Evolutionary conservation across 2,329 filamentous ascomycete genomes (phyloP).

Genomic region (Botryotinia calthae): DNA sequence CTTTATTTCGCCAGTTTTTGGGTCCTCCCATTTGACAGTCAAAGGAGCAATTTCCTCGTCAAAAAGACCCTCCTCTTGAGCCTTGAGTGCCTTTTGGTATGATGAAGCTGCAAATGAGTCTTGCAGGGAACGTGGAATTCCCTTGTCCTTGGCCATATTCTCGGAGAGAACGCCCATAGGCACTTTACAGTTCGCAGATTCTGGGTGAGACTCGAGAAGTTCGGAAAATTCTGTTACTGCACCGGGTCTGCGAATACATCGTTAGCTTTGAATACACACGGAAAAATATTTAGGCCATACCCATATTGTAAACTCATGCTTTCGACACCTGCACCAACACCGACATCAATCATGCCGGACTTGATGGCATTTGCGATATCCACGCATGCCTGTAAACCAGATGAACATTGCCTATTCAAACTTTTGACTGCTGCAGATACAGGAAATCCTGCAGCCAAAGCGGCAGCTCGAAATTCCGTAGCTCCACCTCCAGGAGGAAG

Average conservation of each 20-base stretch:
- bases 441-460: slow-evolving; percentile 87
- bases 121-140: slow-evolving; percentile 69
- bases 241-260: slow-evolving; percentile 53
- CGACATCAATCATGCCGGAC: slow-evolving; percentile 89
- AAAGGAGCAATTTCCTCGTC: slow-evolving; percentile 87
- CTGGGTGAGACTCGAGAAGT: slow-evolving; percentile 73
- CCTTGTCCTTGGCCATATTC: slow-evolving; percentile 85
- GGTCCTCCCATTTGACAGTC: slow-evolving; percentile 83
- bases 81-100: slow-evolving; percentile 84
- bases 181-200: slow-evolving; percentile 94
- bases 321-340: slow-evolving; percentile 92
- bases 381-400: slow-evolving; percentile 85
- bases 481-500: slow-evolving; percentile 91
- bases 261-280: slow-evolving; percentile 11
- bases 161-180: slow-evolving; percentile 94
- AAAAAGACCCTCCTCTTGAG: slow-evolving; percentile 87
- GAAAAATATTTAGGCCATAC: slow-evolving; percentile 45
- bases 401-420: slow-evolving; percentile 92
- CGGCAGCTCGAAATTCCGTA: slow-evolving; percentile 93
- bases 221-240: slow-evolving; percentile 94
- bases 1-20: slow-evolving; percentile 83
- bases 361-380: slow-evolving; percentile 93
- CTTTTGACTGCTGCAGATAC: slow-evolving; percentile 79
- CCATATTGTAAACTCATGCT: slow-evolving; percentile 94
- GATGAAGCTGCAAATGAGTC: slow-evolving; percentile 93